These are phyloP conservation scores for Fusarium sp. DNA, from an alignment of 2,329 filamentous ascomycete genomes.

Conservation along the genomic window DNA sequence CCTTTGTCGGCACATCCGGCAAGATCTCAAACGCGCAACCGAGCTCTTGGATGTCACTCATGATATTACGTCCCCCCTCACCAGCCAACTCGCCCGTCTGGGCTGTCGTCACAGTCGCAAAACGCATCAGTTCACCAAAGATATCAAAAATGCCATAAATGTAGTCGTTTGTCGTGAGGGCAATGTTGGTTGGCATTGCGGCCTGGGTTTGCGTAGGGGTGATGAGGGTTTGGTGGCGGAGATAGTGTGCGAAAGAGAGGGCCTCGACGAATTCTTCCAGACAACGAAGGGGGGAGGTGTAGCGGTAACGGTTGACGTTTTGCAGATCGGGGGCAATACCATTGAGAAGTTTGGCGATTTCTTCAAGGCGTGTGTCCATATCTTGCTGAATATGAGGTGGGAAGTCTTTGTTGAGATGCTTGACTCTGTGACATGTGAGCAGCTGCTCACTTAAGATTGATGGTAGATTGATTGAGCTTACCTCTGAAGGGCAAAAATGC, in stretches of 20 bases:
- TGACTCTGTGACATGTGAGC: constrained; percentile 66
- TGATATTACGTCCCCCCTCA: constrained; percentile 67
- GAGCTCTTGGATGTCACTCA: constrained; percentile 84
- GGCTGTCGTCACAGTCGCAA: constrained; percentile 89
- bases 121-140: constrained; percentile 96
- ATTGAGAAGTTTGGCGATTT: constrained; percentile 77
- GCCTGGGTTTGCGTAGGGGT: constrained; percentile 71
- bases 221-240: constrained; percentile 81
- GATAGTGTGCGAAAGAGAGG: constrained; percentile 88
- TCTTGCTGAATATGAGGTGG: constrained; percentile 78
- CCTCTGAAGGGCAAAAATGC: constrained; percentile 59
- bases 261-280: constrained; percentile 97
- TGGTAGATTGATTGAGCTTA: constrained; percentile 36
- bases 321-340: constrained; percentile 79
- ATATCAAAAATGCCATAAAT: constrained; percentile 92
- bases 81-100: constrained; percentile 71
- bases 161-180: constrained; percentile 85
- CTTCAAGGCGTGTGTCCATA: constrained; percentile 75
- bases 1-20: constrained; percentile 67
- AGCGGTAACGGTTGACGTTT: constrained; percentile 85
- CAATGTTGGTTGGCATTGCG: constrained; percentile 66
- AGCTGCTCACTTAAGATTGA: constrained; percentile 2
- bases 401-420: constrained; percentile 71
- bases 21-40: constrained; percentile 82
- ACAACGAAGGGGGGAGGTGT: constrained; percentile 82